Percentiles rank a stretch among this genome's conserved stretches.
phyloP scores from a whole-genome alignment of 768 basidiomycete species.

The Trametes meyenii region DNA sequence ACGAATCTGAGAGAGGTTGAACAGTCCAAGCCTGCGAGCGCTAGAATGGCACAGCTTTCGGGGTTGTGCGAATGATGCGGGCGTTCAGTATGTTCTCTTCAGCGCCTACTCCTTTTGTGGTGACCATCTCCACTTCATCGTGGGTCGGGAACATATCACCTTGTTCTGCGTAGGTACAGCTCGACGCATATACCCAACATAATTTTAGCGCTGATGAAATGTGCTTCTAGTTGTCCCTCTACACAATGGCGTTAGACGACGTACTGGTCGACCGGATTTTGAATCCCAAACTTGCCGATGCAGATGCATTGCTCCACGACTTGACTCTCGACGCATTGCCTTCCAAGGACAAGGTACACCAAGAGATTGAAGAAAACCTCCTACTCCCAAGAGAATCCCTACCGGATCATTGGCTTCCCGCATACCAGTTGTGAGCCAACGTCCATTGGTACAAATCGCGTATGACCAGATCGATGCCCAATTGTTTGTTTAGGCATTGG shows the following conservation, averaged over 20 bases:
- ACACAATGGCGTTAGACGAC: slow-evolving; percentile 4
- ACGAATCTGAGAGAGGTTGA: too few relatives aligned
- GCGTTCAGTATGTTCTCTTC: too few relatives aligned
- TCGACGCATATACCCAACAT: too few relatives aligned
- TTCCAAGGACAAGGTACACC: slow-evolving; percentile 59
- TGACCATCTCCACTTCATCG: too few relatives aligned
- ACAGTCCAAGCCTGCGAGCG: too few relatives aligned
- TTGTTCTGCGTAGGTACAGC: too few relatives aligned
- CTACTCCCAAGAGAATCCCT: slow-evolving; percentile 69
- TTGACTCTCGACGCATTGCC: slow-evolving; percentile 63
- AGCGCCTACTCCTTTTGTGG: too few relatives aligned
- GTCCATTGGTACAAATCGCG: background rate
- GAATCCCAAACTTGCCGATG: slow-evolving; percentile 44
- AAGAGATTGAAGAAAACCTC: slow-evolving; percentile 74
- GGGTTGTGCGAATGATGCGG: too few relatives aligned
- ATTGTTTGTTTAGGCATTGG: slow-evolving; percentile 64
- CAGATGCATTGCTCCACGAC: slow-evolving; percentile 48
- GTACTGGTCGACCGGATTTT: slow-evolving; percentile 37
- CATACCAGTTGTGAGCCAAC: slow-evolving; percentile 77
- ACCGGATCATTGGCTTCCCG: slow-evolving; percentile 72
- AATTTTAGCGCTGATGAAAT: background rate
- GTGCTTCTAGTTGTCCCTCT: background rate
- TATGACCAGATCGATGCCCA: slow-evolving; percentile 9
- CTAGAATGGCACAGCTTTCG: too few relatives aligned
- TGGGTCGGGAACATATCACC: too few relatives aligned